Evolutionary conservation across 306 rosid species (phyloP).

Genomic region (Cucumis cinereus): DNA sequence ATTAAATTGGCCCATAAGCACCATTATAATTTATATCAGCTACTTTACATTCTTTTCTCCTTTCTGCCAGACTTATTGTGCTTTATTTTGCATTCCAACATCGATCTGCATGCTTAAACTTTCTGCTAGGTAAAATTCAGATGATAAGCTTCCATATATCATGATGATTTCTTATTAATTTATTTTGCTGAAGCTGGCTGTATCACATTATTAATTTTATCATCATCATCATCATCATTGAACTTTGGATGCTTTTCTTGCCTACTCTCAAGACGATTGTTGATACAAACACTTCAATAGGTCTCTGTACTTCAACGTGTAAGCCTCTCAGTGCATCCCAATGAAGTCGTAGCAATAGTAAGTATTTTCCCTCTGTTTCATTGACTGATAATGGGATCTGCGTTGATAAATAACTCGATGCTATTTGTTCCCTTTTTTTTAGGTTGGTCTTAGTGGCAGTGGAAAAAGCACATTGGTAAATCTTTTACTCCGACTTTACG

Average conservation of each 20-base stretch:
- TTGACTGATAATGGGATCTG: neutral
- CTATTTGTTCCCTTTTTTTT: slow-evolving; percentile 8
- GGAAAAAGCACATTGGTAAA: slow-evolving; percentile 96
- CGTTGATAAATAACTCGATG: neutral
- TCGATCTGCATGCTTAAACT: neutral
- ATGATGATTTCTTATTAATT: neutral
- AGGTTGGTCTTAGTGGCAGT: slow-evolving; percentile 98
- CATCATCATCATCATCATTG: neutral
- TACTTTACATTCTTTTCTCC: neutral
- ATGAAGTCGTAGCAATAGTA: slow-evolving; percentile 94
- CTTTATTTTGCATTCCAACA: neutral
- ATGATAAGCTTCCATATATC: neutral
- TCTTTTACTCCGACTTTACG: slow-evolving; percentile 87
- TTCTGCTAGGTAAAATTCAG: neutral
- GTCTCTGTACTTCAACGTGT: slow-evolving; percentile 61
- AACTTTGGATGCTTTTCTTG: slow-evolving; percentile 11
- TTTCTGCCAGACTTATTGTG: neutral
- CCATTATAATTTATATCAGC: neutral
- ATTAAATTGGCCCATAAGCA: neutral
- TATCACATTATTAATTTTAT: neutral
- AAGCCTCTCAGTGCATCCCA: slow-evolving; percentile 54
- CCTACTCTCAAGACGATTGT: slow-evolving; percentile 14
- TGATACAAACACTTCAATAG: slow-evolving; percentile 30
- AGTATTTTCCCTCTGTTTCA: slow-evolving; percentile 28
- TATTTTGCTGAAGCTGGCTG: neutral